Conservation (phyloP, 306 rosid species). For the Casuarina cunninghamiana region DNA sequence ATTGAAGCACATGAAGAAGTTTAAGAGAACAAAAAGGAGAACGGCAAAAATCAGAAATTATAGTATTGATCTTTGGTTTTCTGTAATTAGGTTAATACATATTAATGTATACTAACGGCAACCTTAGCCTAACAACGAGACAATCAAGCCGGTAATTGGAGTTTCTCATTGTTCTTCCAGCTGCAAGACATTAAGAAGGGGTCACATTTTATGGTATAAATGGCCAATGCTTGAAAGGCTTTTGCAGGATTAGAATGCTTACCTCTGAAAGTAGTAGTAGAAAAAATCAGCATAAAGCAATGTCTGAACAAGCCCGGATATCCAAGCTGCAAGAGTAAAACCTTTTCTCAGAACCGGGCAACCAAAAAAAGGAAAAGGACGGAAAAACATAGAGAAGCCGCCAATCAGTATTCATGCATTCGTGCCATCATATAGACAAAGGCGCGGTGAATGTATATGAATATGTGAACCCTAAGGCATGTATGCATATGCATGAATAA, state of each 20-base stretch:
- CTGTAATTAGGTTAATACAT: not conserved
- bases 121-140: slow-evolving; percentile 17
- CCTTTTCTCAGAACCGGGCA: not conserved
- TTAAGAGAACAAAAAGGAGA: not conserved
- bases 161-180: slow-evolving; percentile 86
- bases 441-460: not conserved
- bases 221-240: slow-evolving; percentile 3
- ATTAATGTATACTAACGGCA: slow-evolving; percentile 12
- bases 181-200: slow-evolving; percentile 45
- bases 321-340: slow-evolving; percentile 66
- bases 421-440: not conserved
- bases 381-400: not conserved
- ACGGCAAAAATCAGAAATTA: too few species aligned
- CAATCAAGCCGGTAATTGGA: slow-evolving; percentile 77
- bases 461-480: not conserved
- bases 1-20: not conserved
- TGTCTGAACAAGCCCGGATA: slow-evolving; percentile 78
- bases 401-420: not conserved
- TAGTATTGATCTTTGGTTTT: not conserved
- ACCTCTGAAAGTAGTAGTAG: slow-evolving; percentile 91
- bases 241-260: slow-evolving; percentile 15
- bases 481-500: not conserved
- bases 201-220: not conserved
- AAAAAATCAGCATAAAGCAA: slow-evolving; percentile 86
- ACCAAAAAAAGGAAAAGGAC: not conserved